phyloP scores from a whole-genome alignment of 768 basidiomycete species.

The Agrocybe praecox region DNA sequence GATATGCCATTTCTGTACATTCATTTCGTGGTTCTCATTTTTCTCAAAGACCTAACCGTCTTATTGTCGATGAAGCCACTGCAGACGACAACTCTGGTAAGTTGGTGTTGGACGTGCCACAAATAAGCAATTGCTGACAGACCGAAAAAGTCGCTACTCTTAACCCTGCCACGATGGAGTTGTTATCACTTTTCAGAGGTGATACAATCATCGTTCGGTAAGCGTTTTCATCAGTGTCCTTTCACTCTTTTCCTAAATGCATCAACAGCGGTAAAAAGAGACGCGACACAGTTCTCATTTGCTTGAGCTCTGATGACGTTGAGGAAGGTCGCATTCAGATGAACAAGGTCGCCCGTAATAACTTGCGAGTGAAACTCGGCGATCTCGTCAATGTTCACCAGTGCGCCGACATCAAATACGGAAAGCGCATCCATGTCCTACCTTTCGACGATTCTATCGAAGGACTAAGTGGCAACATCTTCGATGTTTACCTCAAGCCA shows the following conservation, averaged over 20 bases:
- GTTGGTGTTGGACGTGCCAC: constrained; percentile 15
- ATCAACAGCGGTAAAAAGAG: constrained; percentile 89
- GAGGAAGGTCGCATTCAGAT: constrained; percentile 98
- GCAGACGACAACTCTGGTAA: constrained; percentile 95
- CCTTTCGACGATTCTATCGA: constrained; percentile 99
- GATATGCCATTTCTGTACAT: constrained; percentile 2
- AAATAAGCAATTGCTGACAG: constrained; percentile 14
- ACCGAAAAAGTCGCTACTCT: constrained; percentile 76
- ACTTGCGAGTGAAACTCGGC: constrained; percentile 95
- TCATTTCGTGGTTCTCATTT: constrained; percentile 17
- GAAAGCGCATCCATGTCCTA: constrained; percentile 94
- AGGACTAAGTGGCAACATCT: constrained; percentile 96
- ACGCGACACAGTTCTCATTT: constrained; percentile 96
- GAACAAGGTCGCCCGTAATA: constrained; percentile 99
- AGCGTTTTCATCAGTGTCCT: constrained; percentile 15
- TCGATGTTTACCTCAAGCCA: constrained; percentile 98
- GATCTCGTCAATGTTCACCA: constrained; percentile 96
- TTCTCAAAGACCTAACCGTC: constrained; percentile 82
- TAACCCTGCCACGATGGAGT: constrained; percentile 96
- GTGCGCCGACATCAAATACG: constrained; percentile 98
- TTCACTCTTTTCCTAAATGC: neutral
- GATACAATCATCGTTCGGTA: constrained; percentile 95
- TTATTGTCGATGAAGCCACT: constrained; percentile 94
- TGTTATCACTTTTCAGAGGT: constrained; percentile 90
- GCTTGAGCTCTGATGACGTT: constrained; percentile 92